These are phyloP conservation scores for Chlamydomonas schloesseri DNA, from an alignment of 139 green algal species.

Conservation along the genomic window DNA sequence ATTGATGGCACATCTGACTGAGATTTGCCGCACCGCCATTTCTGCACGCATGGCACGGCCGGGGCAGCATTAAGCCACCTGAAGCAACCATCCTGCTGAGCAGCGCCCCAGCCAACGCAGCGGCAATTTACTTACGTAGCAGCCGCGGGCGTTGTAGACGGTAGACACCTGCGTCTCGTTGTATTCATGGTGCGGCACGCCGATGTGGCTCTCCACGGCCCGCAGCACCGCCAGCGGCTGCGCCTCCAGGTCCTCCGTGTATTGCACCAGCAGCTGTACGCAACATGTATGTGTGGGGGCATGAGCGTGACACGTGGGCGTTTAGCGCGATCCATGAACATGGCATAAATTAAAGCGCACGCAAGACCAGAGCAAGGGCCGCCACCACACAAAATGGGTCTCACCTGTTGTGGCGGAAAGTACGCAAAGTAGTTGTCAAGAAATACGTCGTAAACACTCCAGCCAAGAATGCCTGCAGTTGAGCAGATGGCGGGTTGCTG, in stretches of 20 bases:
- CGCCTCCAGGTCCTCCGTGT: conserved; percentile 18
- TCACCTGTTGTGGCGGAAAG: conserved; percentile 4
- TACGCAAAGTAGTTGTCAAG: conserved; percentile 22
- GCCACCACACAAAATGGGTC: not conserved
- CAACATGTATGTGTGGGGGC: no score
- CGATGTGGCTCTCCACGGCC: not conserved
- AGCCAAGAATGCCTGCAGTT: not conserved
- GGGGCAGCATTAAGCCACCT: no score
- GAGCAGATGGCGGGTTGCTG: no score
- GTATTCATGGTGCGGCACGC: not conserved
- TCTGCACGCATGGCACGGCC: no score
- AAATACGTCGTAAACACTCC: conserved; percentile 19
- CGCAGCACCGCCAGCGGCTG: not conserved
- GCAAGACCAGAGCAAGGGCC: not conserved
- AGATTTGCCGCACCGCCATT: not conserved
- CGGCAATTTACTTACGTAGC: conserved; percentile 39
- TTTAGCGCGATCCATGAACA: no score
- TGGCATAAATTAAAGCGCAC: no score
- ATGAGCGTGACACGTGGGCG: not conserved
- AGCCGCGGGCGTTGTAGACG: conserved; percentile 16
- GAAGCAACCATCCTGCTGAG: no score
- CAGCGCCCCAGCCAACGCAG: no score
- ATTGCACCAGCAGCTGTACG: conserved; percentile 38
- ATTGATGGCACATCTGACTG: not conserved
- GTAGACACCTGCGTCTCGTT: not conserved